phyloP scores from a whole-genome alignment of 768 basidiomycete genomes.

The Mycena metata region DNA sequence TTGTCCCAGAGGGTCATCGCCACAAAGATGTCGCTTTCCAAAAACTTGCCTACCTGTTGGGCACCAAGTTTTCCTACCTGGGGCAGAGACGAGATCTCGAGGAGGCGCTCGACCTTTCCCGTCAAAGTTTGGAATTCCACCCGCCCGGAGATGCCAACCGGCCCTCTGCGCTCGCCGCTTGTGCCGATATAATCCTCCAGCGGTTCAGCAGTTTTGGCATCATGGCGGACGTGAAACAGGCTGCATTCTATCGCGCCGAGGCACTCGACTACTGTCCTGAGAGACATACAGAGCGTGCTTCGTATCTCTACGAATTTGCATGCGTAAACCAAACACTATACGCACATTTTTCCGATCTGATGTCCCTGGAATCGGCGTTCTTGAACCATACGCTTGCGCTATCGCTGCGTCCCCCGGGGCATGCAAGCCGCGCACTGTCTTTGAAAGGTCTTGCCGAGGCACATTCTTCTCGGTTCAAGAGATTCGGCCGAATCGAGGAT shows the following conservation, averaged over 20 bases:
- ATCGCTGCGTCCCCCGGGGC: constrained; percentile 6
- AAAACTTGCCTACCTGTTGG: background rate
- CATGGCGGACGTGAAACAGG: background rate
- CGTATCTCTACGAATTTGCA: background rate
- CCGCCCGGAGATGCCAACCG: background rate
- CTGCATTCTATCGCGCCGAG: background rate
- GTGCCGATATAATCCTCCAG: constrained; percentile 1
- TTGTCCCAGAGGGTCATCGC: background rate
- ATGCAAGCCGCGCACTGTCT: background rate
- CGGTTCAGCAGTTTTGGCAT: constrained; percentile 1
- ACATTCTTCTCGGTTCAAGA: constrained; percentile 1
- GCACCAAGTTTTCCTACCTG: background rate
- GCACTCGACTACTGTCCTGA: background rate
- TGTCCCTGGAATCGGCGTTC: constrained; percentile 4
- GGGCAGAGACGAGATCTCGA: constrained; percentile 7
- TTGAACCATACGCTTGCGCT: constrained; percentile 1
- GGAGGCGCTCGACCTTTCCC: background rate
- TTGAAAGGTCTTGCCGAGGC: background rate
- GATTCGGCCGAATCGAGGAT: constrained; percentile 6
- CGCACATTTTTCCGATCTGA: too few species aligned
- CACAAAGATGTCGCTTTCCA: background rate
- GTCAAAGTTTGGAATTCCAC: background rate
- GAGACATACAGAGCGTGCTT: background rate
- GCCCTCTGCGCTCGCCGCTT: background rate
- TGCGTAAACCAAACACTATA: background rate